A percentile compares a stretch with the other conserved stretches of the same genome.
phyloP scores from a whole-genome alignment of 2,329 filamentous ascomycete genomes.

The Neofusicoccum umdonicola region DNA sequence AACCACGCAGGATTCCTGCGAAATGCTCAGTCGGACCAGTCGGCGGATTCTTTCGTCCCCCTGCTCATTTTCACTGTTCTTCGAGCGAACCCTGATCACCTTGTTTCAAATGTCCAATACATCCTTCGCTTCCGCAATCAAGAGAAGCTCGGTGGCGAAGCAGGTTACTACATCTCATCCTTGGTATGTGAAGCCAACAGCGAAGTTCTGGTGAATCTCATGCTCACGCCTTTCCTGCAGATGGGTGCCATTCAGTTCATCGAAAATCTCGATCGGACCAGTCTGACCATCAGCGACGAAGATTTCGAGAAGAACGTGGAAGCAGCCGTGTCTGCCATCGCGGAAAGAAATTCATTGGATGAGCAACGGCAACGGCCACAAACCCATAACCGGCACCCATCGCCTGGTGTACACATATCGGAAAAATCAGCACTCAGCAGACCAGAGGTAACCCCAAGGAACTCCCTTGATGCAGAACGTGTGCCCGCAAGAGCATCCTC shows the following conservation, averaged over 20 bases:
- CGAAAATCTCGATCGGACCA: constrained; percentile 92
- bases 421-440: constrained; percentile 52
- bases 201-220: not conserved
- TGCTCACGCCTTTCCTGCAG: constrained; percentile 36
- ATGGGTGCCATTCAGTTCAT: constrained; percentile 96
- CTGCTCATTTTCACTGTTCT: constrained; percentile 94
- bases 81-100: constrained; percentile 88
- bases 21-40: constrained; percentile 89
- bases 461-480: constrained; percentile 60
- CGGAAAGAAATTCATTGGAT: constrained; percentile 73
- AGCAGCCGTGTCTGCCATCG: constrained; percentile 89
- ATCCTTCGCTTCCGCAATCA: constrained; percentile 96
- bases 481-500: constrained; percentile 55
- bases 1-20: constrained; percentile 68
- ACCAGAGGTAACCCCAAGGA: constrained; percentile 58
- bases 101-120: constrained; percentile 97
- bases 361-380: constrained; percentile 25
- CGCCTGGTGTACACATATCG: constrained; percentile 45
- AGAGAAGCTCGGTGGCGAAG: constrained; percentile 95
- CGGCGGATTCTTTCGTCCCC: constrained; percentile 93
- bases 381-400: constrained; percentile 33
- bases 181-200: constrained; percentile 56
- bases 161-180: constrained; percentile 95
- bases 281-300: constrained; percentile 86
- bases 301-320: constrained; percentile 98